Evolutionary conservation across 2,329 filamentous ascomycete genomes (phyloP).

Genomic region (Fusarium penzigii): DNA sequence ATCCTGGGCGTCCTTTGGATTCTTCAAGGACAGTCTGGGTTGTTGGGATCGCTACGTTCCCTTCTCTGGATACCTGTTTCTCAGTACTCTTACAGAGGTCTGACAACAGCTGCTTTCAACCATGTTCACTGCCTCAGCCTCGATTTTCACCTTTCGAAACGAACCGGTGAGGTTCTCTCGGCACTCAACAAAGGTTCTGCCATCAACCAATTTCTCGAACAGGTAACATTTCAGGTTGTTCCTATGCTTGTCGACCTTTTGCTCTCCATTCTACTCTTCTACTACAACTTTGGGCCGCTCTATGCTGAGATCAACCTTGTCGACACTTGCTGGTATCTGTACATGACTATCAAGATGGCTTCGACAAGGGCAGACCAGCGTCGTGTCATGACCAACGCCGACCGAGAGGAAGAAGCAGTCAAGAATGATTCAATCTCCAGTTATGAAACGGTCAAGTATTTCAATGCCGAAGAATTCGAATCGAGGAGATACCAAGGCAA

Average conservation of each 20-base stretch:
- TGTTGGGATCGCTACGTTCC: conserved; percentile 79
- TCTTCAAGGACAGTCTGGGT: conserved; percentile 84
- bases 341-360: conserved; percentile 94
- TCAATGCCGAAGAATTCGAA: conserved; percentile 81
- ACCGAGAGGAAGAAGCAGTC: conserved; percentile 92
- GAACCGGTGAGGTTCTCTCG: conserved; percentile 93
- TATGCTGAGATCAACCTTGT: conserved; percentile 88
- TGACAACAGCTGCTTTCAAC: conserved; percentile 94
- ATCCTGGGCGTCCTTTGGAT: conserved; percentile 70
- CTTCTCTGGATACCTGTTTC: conserved; percentile 95
- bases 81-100: conserved; percentile 92
- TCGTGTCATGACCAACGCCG: conserved; percentile 91
- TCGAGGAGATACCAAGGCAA: conserved; percentile 72
- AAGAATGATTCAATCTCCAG: conserved; percentile 99
- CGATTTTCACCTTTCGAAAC: conserved; percentile 95
- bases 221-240: conserved; percentile 92
- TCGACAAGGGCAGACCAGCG: conserved; percentile 89
- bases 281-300: conserved; percentile 61
- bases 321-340: conserved; percentile 94
- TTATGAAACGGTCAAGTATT: conserved; percentile 95
- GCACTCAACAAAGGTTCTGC: conserved; percentile 94
- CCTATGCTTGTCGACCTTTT: conserved; percentile 92
- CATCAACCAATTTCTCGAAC: conserved; percentile 95
- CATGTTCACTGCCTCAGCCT: conserved; percentile 94
- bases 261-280: conserved; percentile 79